Evolutionary conservation across 768 basidiomycete species (phyloP).

Genomic region (Agrocybe praecox): DNA sequence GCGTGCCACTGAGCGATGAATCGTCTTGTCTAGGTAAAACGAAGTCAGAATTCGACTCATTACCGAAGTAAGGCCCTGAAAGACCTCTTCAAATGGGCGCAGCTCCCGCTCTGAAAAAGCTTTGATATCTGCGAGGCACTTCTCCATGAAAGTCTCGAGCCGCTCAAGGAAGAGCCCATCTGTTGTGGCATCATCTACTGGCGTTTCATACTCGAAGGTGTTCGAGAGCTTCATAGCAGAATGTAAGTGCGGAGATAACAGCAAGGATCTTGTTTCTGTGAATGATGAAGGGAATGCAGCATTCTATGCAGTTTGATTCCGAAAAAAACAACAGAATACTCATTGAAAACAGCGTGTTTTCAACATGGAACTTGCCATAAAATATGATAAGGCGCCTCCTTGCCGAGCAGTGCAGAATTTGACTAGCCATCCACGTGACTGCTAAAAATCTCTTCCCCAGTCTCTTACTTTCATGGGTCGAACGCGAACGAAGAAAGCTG

Average conservation of each 20-base stretch:
- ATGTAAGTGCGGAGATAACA: not conserved
- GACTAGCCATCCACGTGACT: slow-evolving; percentile 27
- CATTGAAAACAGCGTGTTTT: not conserved
- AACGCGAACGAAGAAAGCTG: slow-evolving; percentile 48
- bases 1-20: slow-evolving; percentile 67
- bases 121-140: slow-evolving; percentile 54
- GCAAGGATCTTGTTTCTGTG: not conserved
- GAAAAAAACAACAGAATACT: not conserved
- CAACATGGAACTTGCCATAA: not conserved
- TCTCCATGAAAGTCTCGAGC: slow-evolving; percentile 64
- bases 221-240: slow-evolving; percentile 3
- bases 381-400: not conserved
- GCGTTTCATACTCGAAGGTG: slow-evolving; percentile 37
- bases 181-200: slow-evolving; percentile 24
- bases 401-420: slow-evolving; percentile 1
- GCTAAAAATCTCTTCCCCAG: slow-evolving; percentile 21
- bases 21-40: slow-evolving; percentile 42
- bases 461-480: slow-evolving; percentile 50
- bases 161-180: slow-evolving; percentile 66
- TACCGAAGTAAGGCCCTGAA: slow-evolving; percentile 19
- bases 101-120: slow-evolving; percentile 64
- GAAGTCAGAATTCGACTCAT: slow-evolving; percentile 24
- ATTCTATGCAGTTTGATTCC: not conserved
- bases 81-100: slow-evolving; percentile 62
- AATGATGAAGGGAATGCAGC: not conserved